Evolutionary conservation across 2,329 filamentous ascomycete genomes (phyloP), one percentile per base, ranked within the genome.

Genomic region (Fusarium lateritium): DNA sequence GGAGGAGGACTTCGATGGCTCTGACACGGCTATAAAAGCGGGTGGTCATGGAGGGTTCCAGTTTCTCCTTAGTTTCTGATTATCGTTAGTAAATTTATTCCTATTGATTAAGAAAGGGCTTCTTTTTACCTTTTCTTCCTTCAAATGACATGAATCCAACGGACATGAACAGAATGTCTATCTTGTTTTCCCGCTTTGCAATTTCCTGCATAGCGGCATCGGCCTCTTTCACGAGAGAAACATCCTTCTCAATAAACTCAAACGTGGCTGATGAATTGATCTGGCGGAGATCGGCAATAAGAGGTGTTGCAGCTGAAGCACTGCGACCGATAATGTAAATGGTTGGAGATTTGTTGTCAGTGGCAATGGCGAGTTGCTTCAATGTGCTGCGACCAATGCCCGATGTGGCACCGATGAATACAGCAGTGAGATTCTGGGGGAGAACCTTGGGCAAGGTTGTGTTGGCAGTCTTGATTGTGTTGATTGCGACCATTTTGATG

Each of bases 1-100:
- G 88, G 4, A 89, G 83, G 2, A 91, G 82, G 49, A 88, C 86
- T 43, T 83, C 65, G 15, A 86, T 82, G 71, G 89, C 86, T 43
- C 86, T 85, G 59, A 85, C 82, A 26, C 88, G 87, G 9, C 84
- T 81, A 77, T 90, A 90, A 76, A 85, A 89, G 42, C 82, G 82
- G 9, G 90, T 81, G 6, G 84, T 80, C 55, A 84, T 79, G 22
- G 84, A 81, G 14, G 82, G 81, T 44, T 88, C 83, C 1, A 91
- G 79, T 7, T 84, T 86, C 76, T 91, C 89, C 1, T 76, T 55
- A 0, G 87, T 89, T 57, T 89, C 88, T 85, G 44, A 1, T 0
- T 4, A 19, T 2, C n/a, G 6, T 49, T 15, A 50, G 46, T 9
- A 13, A 8, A 3, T 5, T 9, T 2, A 3, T 1, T 3, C 3